Percentiles rank a stretch among this genome's conserved stretches.
Evolutionary conservation across 2,329 filamentous ascomycete genomes (phyloP).

Genomic region (Xylaria sp.): DNA sequence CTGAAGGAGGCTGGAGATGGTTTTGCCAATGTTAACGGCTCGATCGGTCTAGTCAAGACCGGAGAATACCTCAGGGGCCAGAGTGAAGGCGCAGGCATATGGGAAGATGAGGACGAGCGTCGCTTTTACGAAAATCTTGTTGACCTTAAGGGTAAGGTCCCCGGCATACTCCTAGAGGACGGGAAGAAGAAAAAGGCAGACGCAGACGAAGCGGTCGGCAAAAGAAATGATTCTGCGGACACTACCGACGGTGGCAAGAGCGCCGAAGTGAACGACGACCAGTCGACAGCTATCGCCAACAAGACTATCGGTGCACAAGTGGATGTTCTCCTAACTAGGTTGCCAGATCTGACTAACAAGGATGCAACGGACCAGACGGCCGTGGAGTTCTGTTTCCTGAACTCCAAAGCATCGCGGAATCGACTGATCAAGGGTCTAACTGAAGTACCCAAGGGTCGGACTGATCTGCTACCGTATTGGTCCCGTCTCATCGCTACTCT

Average conservation of each 20-base stretch:
- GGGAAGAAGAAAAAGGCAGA: conserved; percentile 90
- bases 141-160: conserved; percentile 92
- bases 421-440: conserved; percentile 87
- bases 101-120: conserved; percentile 97
- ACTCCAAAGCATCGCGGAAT: conserved; percentile 96
- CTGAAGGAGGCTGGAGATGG: conserved; percentile 75
- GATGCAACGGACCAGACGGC: conserved; percentile 88
- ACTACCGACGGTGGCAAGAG: conserved; percentile 46
- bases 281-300: conserved; percentile 91
- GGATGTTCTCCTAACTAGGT: conserved; percentile 76
- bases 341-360: conserved; percentile 90
- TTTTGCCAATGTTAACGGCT: conserved; percentile 60
- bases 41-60: conserved; percentile 89
- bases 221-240: conserved; percentile 58
- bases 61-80: conserved; percentile 89
- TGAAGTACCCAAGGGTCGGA: conserved; percentile 89
- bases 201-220: conserved; percentile 73
- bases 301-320: conserved; percentile 97
- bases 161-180: conserved; percentile 87
- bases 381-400: conserved; percentile 95
- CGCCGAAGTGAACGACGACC: conserved; percentile 60
- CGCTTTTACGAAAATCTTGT: conserved; percentile 97
- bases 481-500: conserved; percentile 89
- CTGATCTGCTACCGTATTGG: conserved; percentile 85
- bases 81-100: conserved; percentile 87